Base-by-base conservation (phyloP, 305 asterid species). In the Solanum aculeatissimum region DNA sequence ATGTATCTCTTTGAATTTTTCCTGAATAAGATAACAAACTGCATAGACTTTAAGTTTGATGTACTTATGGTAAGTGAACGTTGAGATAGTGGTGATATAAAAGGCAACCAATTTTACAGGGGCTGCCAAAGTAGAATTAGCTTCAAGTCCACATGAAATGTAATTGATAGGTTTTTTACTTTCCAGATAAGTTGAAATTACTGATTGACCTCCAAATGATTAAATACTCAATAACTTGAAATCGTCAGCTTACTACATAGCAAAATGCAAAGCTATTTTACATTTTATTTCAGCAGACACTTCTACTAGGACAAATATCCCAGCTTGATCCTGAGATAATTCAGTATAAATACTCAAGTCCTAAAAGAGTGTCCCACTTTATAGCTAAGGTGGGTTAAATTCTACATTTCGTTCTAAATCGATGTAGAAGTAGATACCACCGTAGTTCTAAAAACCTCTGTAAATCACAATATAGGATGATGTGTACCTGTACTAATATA, bases 401-500 rank as follows among this genome's bases (percentile, higher is more conserved):
- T 51, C 66, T 53, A 29, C 49, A 53, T 29, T 0, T 47, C 38
- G 0, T 66, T 29, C 42, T 51, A 51, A 51, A 53, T 53, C 0
- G 47, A 53, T n/a, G 13, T 18, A 74, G 45, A 63, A 78, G 82
- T 29, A 53, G 19, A 53, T 11, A 27, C 32, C 66, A 78, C 1
- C 12, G 29, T 19, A 1, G 65, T 77, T 77, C 19, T 29, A 29
- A 11, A 53, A 47, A 3, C 29, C 43, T 53, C 66, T 78, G 18
- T 54, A 32, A 51, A 78, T 53, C 82, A 53, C n/a, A 78, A 53
- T 29, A 32, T 14, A 78, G 65, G 82, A 78, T 18, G 2, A 77
- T 11, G 49, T 19, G 0, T 29, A 29, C 49, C 77, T 35, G 23
- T 71, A 85, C 81, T 89, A 90, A 83, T 92, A 91, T 54, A 95